Evolutionary conservation across 208 protist genomes (phyloP), one percentile per base, ranked within the genome.

Genomic region (Balamuthia mandrillaris): DNA sequence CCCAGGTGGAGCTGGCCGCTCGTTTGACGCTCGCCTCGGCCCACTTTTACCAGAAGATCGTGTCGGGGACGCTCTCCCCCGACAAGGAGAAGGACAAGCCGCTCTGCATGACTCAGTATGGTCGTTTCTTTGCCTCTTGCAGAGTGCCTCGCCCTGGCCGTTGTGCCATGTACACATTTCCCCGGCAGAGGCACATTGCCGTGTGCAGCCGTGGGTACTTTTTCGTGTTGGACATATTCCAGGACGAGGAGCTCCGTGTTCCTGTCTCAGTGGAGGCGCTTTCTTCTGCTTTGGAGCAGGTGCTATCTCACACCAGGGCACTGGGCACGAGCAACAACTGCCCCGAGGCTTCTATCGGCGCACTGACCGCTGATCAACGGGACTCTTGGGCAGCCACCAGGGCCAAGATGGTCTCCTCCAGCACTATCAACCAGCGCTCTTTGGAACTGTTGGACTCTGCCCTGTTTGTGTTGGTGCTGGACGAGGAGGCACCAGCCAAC

Each of bases 401-500:
- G 54, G 39, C n/a, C 24, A 44, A 74, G 24, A 37, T 84, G 24
- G 9, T 54, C 33, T 18, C 37, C 33, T 16, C 35, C 10, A 27
- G 51, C 31, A 47, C 78, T 29, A 18, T 61, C 9, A 84, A 84
- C 61, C 54, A 29, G 31, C 18, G 14, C 18, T 77, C 78, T 27
- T 44, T 84, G 37, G 78, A 63, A n/a, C 39, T 47, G 6, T 29
- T 84, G 37, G 61, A 84, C 60, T 21, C 21, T 21, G 78, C 78
- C 12, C 61, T 84, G 18, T 84, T 84, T 41, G 78, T 72, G 29
- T 33, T 84, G 0, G 54, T 66, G 12, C 78, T 84, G 33, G 78
- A 84, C 5, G 78, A 84, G 54, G 56, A 77, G 31, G 27, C 54
- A 9, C 78, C 78, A 4, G 60, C 42, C 35, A 39, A 58, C 35